These are phyloP conservation scores for Colletotrichum ledebouriae DNA, from an alignment of 2,329 filamentous ascomycete species.

Conservation along the genomic window DNA sequence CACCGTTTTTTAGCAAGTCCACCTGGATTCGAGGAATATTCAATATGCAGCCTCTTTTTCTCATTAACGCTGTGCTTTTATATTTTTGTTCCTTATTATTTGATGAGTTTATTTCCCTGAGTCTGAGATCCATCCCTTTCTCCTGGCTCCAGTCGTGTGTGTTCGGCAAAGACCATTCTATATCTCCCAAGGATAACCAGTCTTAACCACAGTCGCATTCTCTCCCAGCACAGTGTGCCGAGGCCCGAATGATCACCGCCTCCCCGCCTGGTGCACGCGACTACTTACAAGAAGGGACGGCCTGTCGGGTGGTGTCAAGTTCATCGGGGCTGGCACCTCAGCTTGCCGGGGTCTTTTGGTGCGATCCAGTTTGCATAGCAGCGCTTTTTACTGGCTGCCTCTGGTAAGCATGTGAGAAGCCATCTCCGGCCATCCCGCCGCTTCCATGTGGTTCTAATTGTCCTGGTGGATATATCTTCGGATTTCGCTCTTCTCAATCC, in stretches of 20 bases:
- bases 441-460: conserved; percentile 38
- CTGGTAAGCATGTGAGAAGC: conserved; percentile 40
- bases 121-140: too few relatives aligned
- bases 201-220: conserved; percentile 16
- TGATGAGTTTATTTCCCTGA: not conserved
- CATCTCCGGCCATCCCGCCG: conserved; percentile 40
- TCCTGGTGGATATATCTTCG: conserved; percentile 15
- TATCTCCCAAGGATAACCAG: conserved; percentile 16
- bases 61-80: not conserved
- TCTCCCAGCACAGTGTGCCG: conserved; percentile 29
- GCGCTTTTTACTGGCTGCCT: conserved; percentile 23
- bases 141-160: too few relatives aligned
- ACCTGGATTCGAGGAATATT: not conserved
- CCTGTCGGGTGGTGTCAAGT: conserved; percentile 33
- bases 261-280: conserved; percentile 36
- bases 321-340: not conserved
- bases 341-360: conserved; percentile 25
- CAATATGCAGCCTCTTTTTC: not conserved
- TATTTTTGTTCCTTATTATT: too few relatives aligned
- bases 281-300: conserved; percentile 10
- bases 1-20: conserved; percentile 26
- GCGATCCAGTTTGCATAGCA: conserved; percentile 20
- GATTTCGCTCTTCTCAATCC: conserved; percentile 9
- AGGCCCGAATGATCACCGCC: conserved; percentile 24
- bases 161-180: not conserved